Percentiles rank a stretch among this genome's conserved stretches.
Evolutionary conservation across 331 rosid genomes (phyloP).

Genomic region (Prunus yedoensis): DNA sequence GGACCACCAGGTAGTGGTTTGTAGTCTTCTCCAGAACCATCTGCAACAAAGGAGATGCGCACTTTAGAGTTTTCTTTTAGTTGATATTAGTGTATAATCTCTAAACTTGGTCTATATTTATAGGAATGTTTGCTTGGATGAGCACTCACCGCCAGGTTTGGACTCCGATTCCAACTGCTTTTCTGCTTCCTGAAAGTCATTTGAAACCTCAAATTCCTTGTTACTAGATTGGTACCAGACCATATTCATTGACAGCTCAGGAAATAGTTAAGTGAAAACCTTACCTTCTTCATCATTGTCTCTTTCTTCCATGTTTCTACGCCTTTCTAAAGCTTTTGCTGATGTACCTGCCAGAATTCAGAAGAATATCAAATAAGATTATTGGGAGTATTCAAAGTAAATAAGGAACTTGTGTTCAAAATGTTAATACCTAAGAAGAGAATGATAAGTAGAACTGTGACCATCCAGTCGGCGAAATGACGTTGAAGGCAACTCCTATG

Average conservation of each 20-base stretch:
- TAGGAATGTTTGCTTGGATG: background rate
- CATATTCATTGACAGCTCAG: constrained; percentile 2
- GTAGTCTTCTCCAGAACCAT: constrained; percentile 55
- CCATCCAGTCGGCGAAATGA: constrained; percentile 96
- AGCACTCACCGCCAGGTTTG: constrained; percentile 49
- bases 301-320: constrained; percentile 70
- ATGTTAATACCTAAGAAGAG: constrained; percentile 54
- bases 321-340: constrained; percentile 75
- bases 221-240: constrained; percentile 10
- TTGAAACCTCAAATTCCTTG: constrained; percentile 7
- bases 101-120: no score
- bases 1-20: constrained; percentile 59
- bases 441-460: constrained; percentile 70
- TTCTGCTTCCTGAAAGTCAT: constrained; percentile 59
- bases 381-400: background rate
- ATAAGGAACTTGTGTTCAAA: background rate
- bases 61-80: no score
- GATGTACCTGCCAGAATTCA: constrained; percentile 50
- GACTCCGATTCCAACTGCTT: constrained; percentile 50
- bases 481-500: constrained; percentile 84
- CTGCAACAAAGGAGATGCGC: constrained; percentile 29
- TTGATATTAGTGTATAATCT: no score
- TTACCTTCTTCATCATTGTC: constrained; percentile 65
- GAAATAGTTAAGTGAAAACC: background rate
- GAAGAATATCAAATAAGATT: background rate